Conservation (phyloP, 495 filamentous ascomycete species). For the Xylaria castorea region DNA sequence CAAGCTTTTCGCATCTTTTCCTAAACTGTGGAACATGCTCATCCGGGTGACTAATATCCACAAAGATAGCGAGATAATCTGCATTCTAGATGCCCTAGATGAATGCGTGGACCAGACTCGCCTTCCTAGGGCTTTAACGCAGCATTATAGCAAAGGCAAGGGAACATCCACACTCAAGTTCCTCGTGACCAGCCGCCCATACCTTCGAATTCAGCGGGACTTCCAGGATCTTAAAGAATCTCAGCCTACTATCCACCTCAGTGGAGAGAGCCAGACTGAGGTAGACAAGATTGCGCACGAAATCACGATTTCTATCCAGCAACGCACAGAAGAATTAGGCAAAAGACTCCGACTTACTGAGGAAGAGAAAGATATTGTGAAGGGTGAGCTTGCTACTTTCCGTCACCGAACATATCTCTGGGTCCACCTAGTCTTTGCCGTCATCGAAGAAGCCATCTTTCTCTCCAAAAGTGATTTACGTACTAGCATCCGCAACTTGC, state of each 20-base stretch:
- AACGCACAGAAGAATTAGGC: not conserved
- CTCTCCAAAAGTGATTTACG: not conserved
- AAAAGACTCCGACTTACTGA: not conserved
- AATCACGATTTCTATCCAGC: not conserved
- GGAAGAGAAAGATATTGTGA: not conserved
- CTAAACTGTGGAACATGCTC: not conserved
- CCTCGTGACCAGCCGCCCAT: not conserved
- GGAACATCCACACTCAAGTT: not conserved
- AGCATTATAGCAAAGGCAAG: not conserved
- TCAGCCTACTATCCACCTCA: not conserved
- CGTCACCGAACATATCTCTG: not conserved
- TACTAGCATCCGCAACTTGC: not conserved
- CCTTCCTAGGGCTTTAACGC: not conserved
- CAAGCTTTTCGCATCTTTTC: not conserved
- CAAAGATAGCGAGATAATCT: not conserved
- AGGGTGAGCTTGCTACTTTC: not conserved
- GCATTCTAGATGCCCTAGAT: not conserved
- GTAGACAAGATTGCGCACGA: not conserved
- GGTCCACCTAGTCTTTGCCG: not conserved
- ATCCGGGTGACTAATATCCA: not conserved
- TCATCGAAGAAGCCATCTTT: not conserved
- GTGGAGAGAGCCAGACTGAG: not conserved
- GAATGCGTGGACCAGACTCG: not conserved
- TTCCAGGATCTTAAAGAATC: not conserved
- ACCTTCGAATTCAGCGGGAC: not conserved